A percentile compares a stretch with the other conserved stretches of the same genome.
Conservation (phyloP, 306 rosid species). For the Dalbergia cochinchinensis region DNA sequence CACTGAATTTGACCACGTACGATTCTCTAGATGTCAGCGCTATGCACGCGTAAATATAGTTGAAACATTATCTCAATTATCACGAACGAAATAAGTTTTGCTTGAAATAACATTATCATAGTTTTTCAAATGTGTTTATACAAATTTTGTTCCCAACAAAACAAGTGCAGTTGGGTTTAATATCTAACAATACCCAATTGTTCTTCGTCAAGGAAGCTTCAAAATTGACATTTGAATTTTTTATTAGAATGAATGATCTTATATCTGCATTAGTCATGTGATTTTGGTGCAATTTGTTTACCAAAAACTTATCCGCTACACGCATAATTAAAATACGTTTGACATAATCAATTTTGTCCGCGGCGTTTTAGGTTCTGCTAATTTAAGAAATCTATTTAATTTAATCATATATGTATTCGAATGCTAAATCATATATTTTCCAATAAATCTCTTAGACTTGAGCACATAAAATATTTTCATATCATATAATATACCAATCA, state of each 20-base stretch:
- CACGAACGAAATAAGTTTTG: neutral
- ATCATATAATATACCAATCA: no score
- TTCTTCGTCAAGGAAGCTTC: neutral
- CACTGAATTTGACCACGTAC: neutral
- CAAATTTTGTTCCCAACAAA: neutral
- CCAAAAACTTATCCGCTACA: slow-evolving; percentile 15
- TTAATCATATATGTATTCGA: neutral
- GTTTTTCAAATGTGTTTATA: no score
- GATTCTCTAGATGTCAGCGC: neutral
- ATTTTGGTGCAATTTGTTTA: slow-evolving; percentile 40
- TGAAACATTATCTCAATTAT: neutral
- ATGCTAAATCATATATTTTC: no score
- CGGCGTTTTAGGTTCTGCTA: slow-evolving; percentile 12
- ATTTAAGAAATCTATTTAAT: neutral
- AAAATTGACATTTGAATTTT: neutral
- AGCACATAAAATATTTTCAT: no score
- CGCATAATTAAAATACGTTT: neutral
- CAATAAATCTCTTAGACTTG: no score
- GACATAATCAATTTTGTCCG: slow-evolving; percentile 43
- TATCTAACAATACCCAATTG: neutral
- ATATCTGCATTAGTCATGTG: slow-evolving; percentile 25
- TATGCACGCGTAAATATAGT: neutral
- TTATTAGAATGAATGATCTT: neutral
- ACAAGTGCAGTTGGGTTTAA: neutral
- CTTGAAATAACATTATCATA: neutral